Evolutionary conservation across 1,139 yeast genomes (phyloP).

Genomic region (Blastobotrys arbuscula): DNA sequence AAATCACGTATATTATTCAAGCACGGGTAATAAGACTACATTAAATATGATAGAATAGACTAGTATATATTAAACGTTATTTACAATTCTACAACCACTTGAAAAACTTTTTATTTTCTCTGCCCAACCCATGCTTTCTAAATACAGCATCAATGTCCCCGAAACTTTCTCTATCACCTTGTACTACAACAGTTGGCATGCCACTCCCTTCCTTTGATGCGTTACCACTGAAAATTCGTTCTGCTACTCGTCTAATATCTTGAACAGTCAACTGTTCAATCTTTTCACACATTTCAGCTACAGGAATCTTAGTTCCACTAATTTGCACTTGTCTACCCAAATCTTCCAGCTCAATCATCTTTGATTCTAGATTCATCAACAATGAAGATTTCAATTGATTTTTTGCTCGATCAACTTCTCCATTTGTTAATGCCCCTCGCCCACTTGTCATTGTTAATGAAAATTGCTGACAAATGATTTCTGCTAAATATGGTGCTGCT

Average conservation of each 20-base stretch:
- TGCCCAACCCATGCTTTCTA: slow-evolving; percentile 69
- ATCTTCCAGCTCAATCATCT: slow-evolving; percentile 87
- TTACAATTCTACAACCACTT: slow-evolving; percentile 10
- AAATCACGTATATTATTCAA: background rate
- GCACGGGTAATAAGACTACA: too few relatives aligned
- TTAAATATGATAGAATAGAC: too few relatives aligned
- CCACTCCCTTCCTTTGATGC: slow-evolving; percentile 51
- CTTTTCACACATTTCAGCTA: slow-evolving; percentile 74
- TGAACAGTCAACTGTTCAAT: slow-evolving; percentile 61
- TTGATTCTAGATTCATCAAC: slow-evolving; percentile 88
- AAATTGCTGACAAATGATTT: slow-evolving; percentile 73
- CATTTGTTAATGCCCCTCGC: slow-evolving; percentile 55
- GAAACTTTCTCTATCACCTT: slow-evolving; percentile 77
- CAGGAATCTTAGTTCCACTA: slow-evolving; percentile 71
- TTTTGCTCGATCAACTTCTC: slow-evolving; percentile 83
- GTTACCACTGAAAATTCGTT: slow-evolving; percentile 65
- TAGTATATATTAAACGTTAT: background rate
- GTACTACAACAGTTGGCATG: slow-evolving; percentile 76
- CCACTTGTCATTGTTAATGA: slow-evolving; percentile 55
- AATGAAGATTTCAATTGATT: slow-evolving; percentile 86
- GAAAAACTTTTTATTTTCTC: slow-evolving; percentile 1
- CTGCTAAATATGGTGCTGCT: slow-evolving; percentile 79
- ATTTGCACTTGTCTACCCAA: slow-evolving; percentile 91
- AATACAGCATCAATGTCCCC: slow-evolving; percentile 75
- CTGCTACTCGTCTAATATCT: slow-evolving; percentile 72